These are phyloP conservation scores for Mycena haematopus DNA, from an alignment of 768 basidiomycete species.

Conservation along the genomic window DNA sequence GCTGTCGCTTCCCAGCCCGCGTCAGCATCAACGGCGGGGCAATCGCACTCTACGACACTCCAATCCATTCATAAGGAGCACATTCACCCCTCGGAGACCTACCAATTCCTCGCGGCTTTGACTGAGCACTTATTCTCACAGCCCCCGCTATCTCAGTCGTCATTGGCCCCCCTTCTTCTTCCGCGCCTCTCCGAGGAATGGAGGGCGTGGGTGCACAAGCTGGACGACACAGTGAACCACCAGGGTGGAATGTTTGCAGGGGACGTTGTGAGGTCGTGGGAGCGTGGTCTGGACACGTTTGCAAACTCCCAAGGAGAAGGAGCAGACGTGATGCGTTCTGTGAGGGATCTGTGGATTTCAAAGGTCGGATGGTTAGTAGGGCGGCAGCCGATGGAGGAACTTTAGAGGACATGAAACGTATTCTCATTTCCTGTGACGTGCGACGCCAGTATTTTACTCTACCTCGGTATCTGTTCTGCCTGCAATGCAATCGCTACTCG, in stretches of 20 bases:
- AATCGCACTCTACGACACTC: constrained; percentile 49
- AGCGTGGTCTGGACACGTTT: constrained; percentile 69
- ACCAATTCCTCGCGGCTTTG: constrained; percentile 69
- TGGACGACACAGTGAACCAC: constrained; percentile 73
- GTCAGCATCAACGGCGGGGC: constrained; percentile 35
- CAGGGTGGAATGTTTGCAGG: constrained; percentile 82
- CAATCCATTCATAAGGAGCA: constrained; percentile 67
- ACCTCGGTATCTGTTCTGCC: constrained; percentile 5
- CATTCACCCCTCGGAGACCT: constrained; percentile 77
- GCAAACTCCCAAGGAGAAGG: constrained; percentile 57
- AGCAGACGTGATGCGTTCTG: constrained; percentile 43
- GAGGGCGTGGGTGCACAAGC: constrained; percentile 74
- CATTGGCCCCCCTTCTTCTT: constrained; percentile 62
- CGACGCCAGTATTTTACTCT: constrained; percentile 3
- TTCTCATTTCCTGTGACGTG: not conserved
- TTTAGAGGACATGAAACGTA: constrained; percentile 6
- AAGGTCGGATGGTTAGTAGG: constrained; percentile 85
- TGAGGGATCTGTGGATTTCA: constrained; percentile 68
- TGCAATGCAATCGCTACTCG: constrained; percentile 14
- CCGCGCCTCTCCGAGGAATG: constrained; percentile 77
- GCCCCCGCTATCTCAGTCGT: constrained; percentile 67
- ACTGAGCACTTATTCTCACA: constrained; percentile 73
- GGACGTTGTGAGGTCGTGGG: constrained; percentile 74
- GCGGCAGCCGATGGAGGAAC: constrained; percentile 35
- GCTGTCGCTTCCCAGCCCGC: constrained; percentile 37